Conservation (phyloP, 169 alveolate species). For the Amoebophrya sp. region DNA sequence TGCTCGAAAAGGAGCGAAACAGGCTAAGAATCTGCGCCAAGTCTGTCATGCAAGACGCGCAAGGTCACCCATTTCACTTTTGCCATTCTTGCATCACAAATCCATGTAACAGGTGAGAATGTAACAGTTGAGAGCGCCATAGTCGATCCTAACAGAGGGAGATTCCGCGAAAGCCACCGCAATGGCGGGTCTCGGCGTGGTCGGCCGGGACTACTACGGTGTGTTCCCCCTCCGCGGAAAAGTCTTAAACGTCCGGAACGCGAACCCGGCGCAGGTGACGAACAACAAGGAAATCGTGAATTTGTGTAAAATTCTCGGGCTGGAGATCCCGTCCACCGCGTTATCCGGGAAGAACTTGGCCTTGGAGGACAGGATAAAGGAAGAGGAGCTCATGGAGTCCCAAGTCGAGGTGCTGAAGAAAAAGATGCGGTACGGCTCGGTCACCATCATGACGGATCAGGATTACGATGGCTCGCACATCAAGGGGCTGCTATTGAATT, state of each 20-base stretch:
- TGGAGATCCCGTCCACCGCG: constrained; percentile 39
- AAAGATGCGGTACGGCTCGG: constrained; percentile 85
- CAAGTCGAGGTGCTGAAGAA: background rate
- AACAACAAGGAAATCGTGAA: constrained; percentile 89
- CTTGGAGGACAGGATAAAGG: constrained; percentile 57
- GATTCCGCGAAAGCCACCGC: constrained; percentile 97
- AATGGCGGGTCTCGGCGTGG: constrained; percentile 93
- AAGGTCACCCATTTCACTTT: too few species aligned
- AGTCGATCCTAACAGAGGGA: constrained; percentile 98
- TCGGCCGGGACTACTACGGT: constrained; percentile 93
- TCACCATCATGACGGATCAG: constrained; percentile 98
- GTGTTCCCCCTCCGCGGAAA: constrained; percentile 95
- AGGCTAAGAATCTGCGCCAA: too few species aligned
- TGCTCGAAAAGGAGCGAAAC: too few species aligned
- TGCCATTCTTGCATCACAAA: too few species aligned
- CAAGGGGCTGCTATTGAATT: constrained; percentile 93
- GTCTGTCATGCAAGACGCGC: too few species aligned
- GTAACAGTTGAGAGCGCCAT: too few species aligned
- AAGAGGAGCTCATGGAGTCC: constrained; percentile 49
- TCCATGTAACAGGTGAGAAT: too few species aligned
- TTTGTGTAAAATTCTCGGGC: constrained; percentile 87
- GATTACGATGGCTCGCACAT: constrained; percentile 98
- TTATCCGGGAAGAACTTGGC: background rate
- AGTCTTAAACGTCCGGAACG: constrained; percentile 93
- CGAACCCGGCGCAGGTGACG: constrained; percentile 66